Evolutionary conservation across 129 eudicot species (phyloP).

Genomic region (Centrapalus pauciflorus): DNA sequence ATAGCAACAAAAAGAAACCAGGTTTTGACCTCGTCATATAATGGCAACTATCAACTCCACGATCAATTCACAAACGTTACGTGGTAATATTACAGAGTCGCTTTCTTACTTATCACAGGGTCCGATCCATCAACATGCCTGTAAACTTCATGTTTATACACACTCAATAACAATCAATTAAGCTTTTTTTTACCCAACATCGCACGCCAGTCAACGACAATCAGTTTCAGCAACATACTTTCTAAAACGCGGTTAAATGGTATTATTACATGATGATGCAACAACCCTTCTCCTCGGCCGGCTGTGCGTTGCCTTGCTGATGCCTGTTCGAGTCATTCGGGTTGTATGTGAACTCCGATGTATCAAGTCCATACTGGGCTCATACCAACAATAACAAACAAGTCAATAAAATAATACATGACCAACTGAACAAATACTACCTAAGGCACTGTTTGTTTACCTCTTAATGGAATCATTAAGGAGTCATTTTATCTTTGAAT

Average conservation of each 20-base stretch:
- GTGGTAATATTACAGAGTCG: background rate
- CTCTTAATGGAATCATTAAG: too few relatives aligned
- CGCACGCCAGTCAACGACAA: too few relatives aligned
- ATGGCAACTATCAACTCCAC: constrained; percentile 9
- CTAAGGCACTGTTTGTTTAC: too few relatives aligned
- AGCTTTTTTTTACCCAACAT: background rate
- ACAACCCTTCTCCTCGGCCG: constrained; percentile 56
- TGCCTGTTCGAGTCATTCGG: constrained; percentile 67
- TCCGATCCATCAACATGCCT: too few relatives aligned
- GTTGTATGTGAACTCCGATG: constrained; percentile 90
- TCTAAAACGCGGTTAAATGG: background rate
- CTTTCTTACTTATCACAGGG: too few relatives aligned
- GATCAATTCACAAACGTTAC: constrained; percentile 11
- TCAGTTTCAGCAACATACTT: background rate
- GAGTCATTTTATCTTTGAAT: too few relatives aligned
- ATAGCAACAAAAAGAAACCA: too few relatives aligned
- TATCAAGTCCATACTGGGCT: constrained; percentile 83
- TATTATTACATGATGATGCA: constrained; percentile 65
- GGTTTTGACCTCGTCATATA: too few relatives aligned
- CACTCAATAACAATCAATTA: background rate
- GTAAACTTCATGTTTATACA: constrained; percentile 14
- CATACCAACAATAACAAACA: background rate
- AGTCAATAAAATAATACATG: background rate
- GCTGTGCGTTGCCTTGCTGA: constrained; percentile 52
- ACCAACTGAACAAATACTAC: too few relatives aligned